phyloP scores from a whole-genome alignment of 1,284 basidiomycete genomes.

The Heterobasidion occidentale region DNA sequence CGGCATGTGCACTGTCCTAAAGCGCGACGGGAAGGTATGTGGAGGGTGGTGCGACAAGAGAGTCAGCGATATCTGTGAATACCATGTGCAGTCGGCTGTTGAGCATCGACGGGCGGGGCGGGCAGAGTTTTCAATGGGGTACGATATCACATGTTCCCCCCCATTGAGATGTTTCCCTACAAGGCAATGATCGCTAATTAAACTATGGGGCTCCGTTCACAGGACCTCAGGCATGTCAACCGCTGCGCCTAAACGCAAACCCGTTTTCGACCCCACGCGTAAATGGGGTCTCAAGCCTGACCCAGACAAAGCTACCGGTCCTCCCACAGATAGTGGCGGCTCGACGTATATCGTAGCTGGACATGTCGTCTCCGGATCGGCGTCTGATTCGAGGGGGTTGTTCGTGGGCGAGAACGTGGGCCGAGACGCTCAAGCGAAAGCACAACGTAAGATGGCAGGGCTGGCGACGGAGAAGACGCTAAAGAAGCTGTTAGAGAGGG shows the following conservation, averaged over 20 bases:
- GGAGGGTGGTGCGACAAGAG: slow-evolving; percentile 84
- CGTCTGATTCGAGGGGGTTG: slow-evolving; percentile 36
- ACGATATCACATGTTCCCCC: slow-evolving; percentile 15
- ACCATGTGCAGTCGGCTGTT: slow-evolving; percentile 79
- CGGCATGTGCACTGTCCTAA: slow-evolving; percentile 72
- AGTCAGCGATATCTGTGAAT: slow-evolving; percentile 82
- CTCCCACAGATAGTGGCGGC: slow-evolving; percentile 25
- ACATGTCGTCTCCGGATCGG: slow-evolving; percentile 48
- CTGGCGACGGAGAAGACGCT: slow-evolving; percentile 55
- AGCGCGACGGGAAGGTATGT: slow-evolving; percentile 77
- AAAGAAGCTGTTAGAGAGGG: slow-evolving; percentile 48
- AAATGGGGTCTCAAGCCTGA: slow-evolving; percentile 67
- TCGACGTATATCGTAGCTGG: slow-evolving; percentile 82
- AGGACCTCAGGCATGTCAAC: slow-evolving; percentile 67
- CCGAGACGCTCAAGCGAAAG: slow-evolving; percentile 64
- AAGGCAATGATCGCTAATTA: not conserved
- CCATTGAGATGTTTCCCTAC: not conserved
- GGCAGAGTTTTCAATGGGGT: slow-evolving; percentile 82
- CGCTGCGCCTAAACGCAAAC: slow-evolving; percentile 40
- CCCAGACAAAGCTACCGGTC: not conserved
- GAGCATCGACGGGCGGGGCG: slow-evolving; percentile 62
- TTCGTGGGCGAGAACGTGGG: slow-evolving; percentile 63
- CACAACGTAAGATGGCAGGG: slow-evolving; percentile 51
- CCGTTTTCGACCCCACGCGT: slow-evolving; percentile 53
- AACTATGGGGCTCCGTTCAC: not conserved